phyloP scores from a whole-genome alignment of 2,329 filamentous ascomycete genomes.

The Paecilomyces sp. region DNA sequence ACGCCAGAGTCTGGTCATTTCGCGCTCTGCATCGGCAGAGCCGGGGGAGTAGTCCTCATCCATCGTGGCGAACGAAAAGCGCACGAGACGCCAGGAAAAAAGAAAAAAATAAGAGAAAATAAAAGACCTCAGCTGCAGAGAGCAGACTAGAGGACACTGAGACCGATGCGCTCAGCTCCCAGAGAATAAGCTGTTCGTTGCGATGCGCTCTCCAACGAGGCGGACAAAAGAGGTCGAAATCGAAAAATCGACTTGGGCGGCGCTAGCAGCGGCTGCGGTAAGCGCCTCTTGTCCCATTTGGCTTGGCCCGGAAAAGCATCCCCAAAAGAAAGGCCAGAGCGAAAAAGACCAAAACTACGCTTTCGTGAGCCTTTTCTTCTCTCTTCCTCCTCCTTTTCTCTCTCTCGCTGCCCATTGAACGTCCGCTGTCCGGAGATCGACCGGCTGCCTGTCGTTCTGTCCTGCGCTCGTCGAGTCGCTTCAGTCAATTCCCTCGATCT shows the following conservation, averaged over 20 bases:
- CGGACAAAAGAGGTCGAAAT: conserved; percentile 9
- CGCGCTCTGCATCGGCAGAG: conserved; percentile 31
- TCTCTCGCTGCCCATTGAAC: background rate
- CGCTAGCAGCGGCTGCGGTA: conserved; percentile 19
- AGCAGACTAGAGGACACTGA: conserved; percentile 2
- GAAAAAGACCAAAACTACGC: conserved; percentile 2
- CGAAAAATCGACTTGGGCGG: conserved; percentile 20
- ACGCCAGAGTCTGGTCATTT: conserved; percentile 72
- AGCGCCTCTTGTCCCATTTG: conserved; percentile 10
- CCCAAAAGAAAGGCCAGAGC: conserved; percentile 16
- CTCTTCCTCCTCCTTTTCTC: conserved; percentile 2
- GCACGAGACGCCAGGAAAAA: conserved; percentile 3
- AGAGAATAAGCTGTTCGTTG: background rate
- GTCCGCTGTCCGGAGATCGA: background rate
- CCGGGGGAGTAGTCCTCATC: conserved; percentile 30
- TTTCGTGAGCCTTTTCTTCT: background rate
- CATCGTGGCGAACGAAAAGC: conserved; percentile 18
- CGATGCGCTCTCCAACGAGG: background rate
- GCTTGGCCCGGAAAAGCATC: background rate
- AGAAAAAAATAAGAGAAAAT: background rate
- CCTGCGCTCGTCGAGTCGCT: background rate
- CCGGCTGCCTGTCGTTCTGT: background rate
- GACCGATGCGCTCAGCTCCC: background rate
- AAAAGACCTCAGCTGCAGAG: conserved; percentile 2
- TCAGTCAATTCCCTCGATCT: background rate